Evolutionary conservation across 768 basidiomycete genomes (phyloP).

Genomic region (Lactifluus pinguis): DNA sequence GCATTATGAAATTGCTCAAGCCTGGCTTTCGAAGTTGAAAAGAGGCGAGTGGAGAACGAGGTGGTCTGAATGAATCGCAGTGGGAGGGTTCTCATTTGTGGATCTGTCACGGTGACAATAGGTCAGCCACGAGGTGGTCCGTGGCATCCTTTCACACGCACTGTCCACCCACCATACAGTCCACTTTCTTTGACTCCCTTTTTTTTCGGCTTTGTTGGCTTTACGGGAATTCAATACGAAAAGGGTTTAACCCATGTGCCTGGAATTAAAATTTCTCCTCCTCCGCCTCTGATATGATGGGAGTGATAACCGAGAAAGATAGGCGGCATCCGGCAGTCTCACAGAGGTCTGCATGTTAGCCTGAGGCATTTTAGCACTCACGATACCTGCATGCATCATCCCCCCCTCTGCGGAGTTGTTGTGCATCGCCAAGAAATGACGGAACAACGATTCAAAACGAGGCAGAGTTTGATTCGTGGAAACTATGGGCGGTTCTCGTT

Average conservation of each 20-base stretch:
- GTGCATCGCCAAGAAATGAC: neutral
- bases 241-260: neutral
- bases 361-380: too few relatives aligned
- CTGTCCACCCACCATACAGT: too few relatives aligned
- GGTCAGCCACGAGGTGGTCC: neutral
- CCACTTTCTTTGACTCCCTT: too few relatives aligned
- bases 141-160: neutral
- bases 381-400: neutral
- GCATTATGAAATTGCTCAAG: conserved; percentile 38
- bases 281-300: too few relatives aligned
- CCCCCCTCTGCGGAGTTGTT: neutral
- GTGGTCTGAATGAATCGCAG: neutral
- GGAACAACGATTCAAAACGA: neutral
- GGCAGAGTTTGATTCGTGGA: neutral
- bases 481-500: neutral
- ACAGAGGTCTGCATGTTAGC: too few relatives aligned
- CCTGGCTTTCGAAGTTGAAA: conserved; percentile 37
- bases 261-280: neutral
- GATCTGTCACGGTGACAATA: too few relatives aligned
- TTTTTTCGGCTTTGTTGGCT: too few relatives aligned
- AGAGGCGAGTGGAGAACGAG: conserved; percentile 7
- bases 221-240: neutral
- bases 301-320: too few relatives aligned
- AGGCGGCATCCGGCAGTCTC: neutral
- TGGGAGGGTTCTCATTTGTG: neutral